Conservation (phyloP, 495 filamentous ascomycete species). For the Pseudotulostoma volvatum region DNA sequence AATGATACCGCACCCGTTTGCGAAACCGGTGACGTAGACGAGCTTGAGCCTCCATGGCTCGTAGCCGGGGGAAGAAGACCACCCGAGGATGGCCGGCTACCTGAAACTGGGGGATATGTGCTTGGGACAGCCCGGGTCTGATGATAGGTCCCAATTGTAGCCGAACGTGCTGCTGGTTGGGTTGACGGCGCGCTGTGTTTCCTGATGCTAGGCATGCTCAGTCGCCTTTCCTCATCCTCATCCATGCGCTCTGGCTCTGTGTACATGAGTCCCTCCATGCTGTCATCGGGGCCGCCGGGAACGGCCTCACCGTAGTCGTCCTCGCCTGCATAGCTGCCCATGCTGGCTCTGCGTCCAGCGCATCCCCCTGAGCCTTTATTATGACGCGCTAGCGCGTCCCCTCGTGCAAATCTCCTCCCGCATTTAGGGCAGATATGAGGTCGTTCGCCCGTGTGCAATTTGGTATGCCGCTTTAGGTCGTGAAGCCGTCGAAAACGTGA, state of each 20-base stretch:
- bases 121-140: too few relatives aligned
- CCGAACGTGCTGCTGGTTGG: too few relatives aligned
- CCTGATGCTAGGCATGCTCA: constrained; percentile 57
- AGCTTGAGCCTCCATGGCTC: constrained; percentile 30
- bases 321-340: constrained; percentile 69
- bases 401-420: constrained; percentile 83
- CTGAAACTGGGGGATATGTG: constrained; percentile 62
- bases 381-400: constrained; percentile 86
- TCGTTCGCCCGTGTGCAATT: constrained; percentile 91
- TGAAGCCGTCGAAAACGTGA: constrained; percentile 84
- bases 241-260: constrained; percentile 46
- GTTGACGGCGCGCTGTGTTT: constrained; percentile 38
- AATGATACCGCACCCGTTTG: constrained; percentile 31
- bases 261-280: constrained; percentile 64
- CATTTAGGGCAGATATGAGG: constrained; percentile 91
- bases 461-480: constrained; percentile 89
- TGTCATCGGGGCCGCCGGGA: constrained; percentile 39
- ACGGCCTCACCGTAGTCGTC: constrained; percentile 48
- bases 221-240: constrained; percentile 37
- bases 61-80: constrained; percentile 44
- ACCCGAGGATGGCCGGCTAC: constrained; percentile 28
- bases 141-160: too few relatives aligned
- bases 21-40: constrained; percentile 36
- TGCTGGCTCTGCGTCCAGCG: constrained; percentile 73
- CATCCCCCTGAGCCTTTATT: constrained; percentile 94